Percentiles rank a stretch among this genome's conserved stretches.
phyloP scores from a whole-genome alignment of 805 yeast genomes.

The Candida odintsovae region DNA sequence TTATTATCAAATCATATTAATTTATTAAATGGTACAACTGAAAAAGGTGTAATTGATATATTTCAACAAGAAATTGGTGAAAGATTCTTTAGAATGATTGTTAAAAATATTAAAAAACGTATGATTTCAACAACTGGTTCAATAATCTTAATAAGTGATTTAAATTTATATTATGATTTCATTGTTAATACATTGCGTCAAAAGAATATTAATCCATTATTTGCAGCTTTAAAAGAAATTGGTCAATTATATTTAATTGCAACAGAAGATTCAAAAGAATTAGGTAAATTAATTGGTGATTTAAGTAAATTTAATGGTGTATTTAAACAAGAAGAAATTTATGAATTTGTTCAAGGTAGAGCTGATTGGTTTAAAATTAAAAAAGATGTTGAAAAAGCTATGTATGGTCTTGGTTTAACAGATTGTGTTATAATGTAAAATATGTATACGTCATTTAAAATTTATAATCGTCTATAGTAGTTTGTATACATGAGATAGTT shows the following conservation, averaged over 20 bases:
- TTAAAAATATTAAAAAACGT: slow-evolving; percentile 69
- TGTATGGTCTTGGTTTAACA: slow-evolving; percentile 81
- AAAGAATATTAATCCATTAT: slow-evolving; percentile 67
- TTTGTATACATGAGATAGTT: too few species aligned
- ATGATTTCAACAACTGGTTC: slow-evolving; percentile 81
- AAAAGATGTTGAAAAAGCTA: slow-evolving; percentile 83
- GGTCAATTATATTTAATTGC: slow-evolving; percentile 77
- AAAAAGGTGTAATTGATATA: slow-evolving; percentile 81
- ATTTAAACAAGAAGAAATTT: slow-evolving; percentile 89
- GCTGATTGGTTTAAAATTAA: slow-evolving; percentile 79
- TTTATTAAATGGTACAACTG: slow-evolving; percentile 75
- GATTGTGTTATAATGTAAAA: slow-evolving; percentile 66
- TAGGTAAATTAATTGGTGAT: slow-evolving; percentile 81
- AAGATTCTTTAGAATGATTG: slow-evolving; percentile 69
- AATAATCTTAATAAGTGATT: slow-evolving; percentile 69
- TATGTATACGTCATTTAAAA: too few species aligned
- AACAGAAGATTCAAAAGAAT: slow-evolving; percentile 68
- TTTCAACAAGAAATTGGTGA: slow-evolving; percentile 93
- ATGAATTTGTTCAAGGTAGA: slow-evolving; percentile 82
- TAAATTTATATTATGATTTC: slow-evolving; percentile 74
- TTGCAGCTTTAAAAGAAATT: slow-evolving; percentile 76
- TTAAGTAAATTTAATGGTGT: slow-evolving; percentile 82
- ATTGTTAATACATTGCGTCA: slow-evolving; percentile 52
- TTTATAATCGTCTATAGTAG: not conserved
- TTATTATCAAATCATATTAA: slow-evolving; percentile 67